phyloP scores from a whole-genome alignment of 306 rosid genomes.

The Fragaria nilgerrensis region DNA sequence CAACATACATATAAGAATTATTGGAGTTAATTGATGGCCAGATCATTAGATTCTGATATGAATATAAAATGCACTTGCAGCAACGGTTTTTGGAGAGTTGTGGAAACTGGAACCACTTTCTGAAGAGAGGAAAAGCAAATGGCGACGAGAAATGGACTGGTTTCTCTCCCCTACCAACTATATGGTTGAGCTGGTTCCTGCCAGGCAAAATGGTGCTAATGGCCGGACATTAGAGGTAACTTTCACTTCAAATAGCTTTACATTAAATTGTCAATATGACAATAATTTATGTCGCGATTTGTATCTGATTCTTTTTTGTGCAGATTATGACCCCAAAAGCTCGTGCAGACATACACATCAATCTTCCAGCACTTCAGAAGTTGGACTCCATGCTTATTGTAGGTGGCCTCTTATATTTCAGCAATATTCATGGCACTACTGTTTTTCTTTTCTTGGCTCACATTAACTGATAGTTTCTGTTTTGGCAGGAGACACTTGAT shows the following conservation, averaged over 20 bases:
- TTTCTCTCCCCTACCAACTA: constrained; percentile 84
- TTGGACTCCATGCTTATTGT: constrained; percentile 95
- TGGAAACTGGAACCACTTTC: constrained; percentile 93
- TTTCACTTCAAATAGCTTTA: constrained; percentile 18
- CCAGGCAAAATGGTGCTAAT: constrained; percentile 76
- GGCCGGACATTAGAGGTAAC: constrained; percentile 84
- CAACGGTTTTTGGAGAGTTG: constrained; percentile 78
- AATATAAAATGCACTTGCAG: constrained; percentile 43
- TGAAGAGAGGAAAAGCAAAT: constrained; percentile 74
- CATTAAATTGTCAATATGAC: background rate
- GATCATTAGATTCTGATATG: constrained; percentile 1
- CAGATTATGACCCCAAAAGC: constrained; percentile 96
- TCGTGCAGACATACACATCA: constrained; percentile 85
- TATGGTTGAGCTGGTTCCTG: constrained; percentile 96
- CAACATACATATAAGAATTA: background rate
- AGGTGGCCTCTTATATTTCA: constrained; percentile 39
- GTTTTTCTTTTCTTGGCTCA: background rate
- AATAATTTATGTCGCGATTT: background rate
- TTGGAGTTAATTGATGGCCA: background rate
- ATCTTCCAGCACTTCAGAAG: constrained; percentile 95
- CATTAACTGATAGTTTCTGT: background rate
- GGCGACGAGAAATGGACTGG: constrained; percentile 91
- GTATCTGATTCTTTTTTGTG: constrained; percentile 22
- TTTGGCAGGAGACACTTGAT: constrained; percentile 73
- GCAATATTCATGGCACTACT: constrained; percentile 2